Evolutionary conservation across 305 asterid species (phyloP).

Genomic region (Rubia peregrina): DNA sequence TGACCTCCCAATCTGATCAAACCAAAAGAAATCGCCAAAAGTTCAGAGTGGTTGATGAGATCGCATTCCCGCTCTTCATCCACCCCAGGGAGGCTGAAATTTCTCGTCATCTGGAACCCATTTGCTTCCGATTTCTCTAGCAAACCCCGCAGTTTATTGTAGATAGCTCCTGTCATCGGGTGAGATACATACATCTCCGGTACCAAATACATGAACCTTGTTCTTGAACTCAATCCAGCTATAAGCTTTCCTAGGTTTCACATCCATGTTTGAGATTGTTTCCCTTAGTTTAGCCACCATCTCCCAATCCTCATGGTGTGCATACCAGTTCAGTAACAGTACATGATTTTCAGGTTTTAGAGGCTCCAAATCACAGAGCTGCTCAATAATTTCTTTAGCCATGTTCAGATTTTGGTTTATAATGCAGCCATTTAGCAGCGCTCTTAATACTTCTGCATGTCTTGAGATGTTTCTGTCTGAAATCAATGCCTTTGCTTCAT

Average conservation of each 20-base stretch:
- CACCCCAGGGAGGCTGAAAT: slow-evolving; percentile 22
- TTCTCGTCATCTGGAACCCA: background rate
- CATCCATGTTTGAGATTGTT: slow-evolving; percentile 14
- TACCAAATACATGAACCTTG: slow-evolving; percentile 29
- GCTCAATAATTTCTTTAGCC: slow-evolving; percentile 19
- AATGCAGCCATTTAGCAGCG: slow-evolving; percentile 26
- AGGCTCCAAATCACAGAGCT: slow-evolving; percentile 27
- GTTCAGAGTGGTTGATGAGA: slow-evolving; percentile 22
- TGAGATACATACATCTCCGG: slow-evolving; percentile 30
- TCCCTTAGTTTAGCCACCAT: slow-evolving; percentile 19
- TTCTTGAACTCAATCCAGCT: slow-evolving; percentile 31
- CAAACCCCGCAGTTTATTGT: slow-evolving; percentile 13
- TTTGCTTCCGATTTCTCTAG: slow-evolving; percentile 18
- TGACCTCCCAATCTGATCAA: slow-evolving; percentile 16
- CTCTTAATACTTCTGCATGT: slow-evolving; percentile 27
- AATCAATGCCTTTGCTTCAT: slow-evolving; percentile 20
- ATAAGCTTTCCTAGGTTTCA: slow-evolving; percentile 22
- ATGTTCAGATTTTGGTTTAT: slow-evolving; percentile 16
- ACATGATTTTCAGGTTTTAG: slow-evolving; percentile 20
- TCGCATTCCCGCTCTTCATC: slow-evolving; percentile 27
- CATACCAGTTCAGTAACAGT: slow-evolving; percentile 21
- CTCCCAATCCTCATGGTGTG: slow-evolving; percentile 17
- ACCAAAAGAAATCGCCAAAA: slow-evolving; percentile 29
- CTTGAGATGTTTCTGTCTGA: slow-evolving; percentile 15
- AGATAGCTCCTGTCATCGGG: slow-evolving; percentile 19